Evolutionary conservation across 352 stramenopile species (phyloP), one percentile per base, ranked within the genome.

Genomic region (Phytophthora meadii): DNA sequence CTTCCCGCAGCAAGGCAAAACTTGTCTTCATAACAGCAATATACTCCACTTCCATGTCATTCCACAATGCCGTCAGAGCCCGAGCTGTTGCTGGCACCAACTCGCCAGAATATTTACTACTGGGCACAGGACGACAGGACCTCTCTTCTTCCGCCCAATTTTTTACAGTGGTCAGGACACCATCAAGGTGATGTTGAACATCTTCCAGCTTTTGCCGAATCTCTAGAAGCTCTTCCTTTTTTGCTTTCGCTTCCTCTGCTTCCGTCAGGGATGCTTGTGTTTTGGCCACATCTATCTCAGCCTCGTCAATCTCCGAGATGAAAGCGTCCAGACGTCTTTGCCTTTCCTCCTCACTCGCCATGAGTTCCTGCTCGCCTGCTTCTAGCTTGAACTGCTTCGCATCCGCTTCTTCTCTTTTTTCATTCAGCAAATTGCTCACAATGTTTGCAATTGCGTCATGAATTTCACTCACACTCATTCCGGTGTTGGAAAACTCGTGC

Each of bases 211-310:
- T 73, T 10, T 65, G 56, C 7, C 76, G 73, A n/a, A 88, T 61
- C 41, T 88, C 83, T 0, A 70, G 48, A 34, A 89, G 45, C 34
- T 94, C 83, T 30, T 94, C 85, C 60, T 94, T 94, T 57, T 94
- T 94, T 22, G 76, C 79, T 50, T 91, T 94, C 12, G 76, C 70
- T 41, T 92, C 82, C 70, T 93, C 85, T 5, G 73, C 85, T 41
- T 88, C 78, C 9, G 79, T 66, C 7, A 94, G 50, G 0, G 67
- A 56, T 2, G 74, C 65, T 41, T 88, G 72, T 1, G 74, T 68
- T 6, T 53, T 65, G 2, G 54, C 17, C 8, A 90, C 71, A 11
- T 72, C 63, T 7, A 76, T 65, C 41, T 88, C 72, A 17, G 80
- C 81, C 27, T 62, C 53, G 4, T 45, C 49, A 42, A 91, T 81